Percentiles rank a stretch among this genome's conserved stretches.
These are phyloP conservation scores for Kwoniella sp. DNA, from an alignment of 768 basidiomycete species.

Conservation along the genomic window DNA sequence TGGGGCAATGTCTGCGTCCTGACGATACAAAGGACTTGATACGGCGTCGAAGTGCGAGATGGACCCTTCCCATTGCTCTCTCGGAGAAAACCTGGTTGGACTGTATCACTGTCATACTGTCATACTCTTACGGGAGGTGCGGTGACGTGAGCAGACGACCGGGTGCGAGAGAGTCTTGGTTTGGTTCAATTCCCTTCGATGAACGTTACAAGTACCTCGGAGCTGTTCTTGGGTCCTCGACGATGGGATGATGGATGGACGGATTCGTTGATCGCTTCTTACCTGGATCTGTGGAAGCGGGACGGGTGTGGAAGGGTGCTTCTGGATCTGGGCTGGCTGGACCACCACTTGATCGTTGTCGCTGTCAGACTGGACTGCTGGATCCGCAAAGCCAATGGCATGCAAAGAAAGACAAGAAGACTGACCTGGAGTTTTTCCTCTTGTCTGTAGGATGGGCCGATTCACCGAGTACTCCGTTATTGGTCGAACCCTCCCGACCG, in stretches of 20 bases:
- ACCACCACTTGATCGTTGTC: too few species aligned
- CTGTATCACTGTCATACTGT: too few species aligned
- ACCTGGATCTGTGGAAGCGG: not conserved
- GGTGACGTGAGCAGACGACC: not conserved
- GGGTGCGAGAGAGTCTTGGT: not conserved
- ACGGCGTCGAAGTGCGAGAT: constrained; percentile 6
- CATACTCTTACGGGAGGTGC: too few species aligned
- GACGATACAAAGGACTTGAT: constrained; percentile 39
- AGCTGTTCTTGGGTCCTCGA: constrained; percentile 11
- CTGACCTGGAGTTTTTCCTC: constrained; percentile 10
- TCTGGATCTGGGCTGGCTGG: not conserved
- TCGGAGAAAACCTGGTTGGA: too few species aligned
- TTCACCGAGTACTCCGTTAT: constrained; percentile 90
- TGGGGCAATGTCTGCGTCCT: constrained; percentile 53
- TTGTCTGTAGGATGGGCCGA: constrained; percentile 57
- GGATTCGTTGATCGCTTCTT: not conserved
- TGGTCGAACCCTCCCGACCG: constrained; percentile 94
- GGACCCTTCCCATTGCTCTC: too few species aligned
- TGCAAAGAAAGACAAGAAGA: not conserved
- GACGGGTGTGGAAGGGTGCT: not conserved
- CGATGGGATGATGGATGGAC: not conserved
- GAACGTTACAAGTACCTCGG: constrained; percentile 20
- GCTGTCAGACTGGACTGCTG: not conserved
- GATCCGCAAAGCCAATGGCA: not conserved
- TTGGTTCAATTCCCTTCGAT: not conserved